phyloP scores from a whole-genome alignment of 2,329 filamentous ascomycete species.

The Colletotrichum tropicale region DNA sequence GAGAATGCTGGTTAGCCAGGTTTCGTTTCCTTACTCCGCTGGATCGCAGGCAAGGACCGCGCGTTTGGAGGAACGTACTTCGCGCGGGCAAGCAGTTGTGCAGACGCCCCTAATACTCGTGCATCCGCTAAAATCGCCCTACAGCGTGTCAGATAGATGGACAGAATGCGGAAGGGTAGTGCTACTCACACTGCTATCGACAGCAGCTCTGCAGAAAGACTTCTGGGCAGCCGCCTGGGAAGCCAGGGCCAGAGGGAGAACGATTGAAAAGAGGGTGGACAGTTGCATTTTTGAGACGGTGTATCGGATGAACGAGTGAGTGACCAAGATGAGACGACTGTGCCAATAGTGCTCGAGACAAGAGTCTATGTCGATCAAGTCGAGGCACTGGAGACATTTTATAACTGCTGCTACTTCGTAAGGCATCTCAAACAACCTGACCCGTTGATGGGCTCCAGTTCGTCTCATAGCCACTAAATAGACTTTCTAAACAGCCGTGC shows the following conservation, averaged over 20 bases:
- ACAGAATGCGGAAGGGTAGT: not conserved
- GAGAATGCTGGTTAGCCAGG: not conserved
- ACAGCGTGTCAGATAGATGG: fast-evolving
- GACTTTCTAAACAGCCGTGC: not conserved
- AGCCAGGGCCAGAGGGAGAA: not conserved
- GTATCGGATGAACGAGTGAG: not conserved
- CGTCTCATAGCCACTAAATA: not conserved
- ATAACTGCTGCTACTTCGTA: not conserved
- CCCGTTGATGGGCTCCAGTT: not conserved
- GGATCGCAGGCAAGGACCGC: fast-evolving
- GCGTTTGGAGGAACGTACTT: not conserved
- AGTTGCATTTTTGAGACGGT: not conserved
- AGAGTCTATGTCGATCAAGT: not conserved
- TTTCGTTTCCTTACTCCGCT: not conserved
- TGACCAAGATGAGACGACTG: not conserved
- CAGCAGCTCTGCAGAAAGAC: not conserved
- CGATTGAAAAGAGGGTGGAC: not conserved
- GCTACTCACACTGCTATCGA: not conserved
- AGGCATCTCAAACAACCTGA: not conserved
- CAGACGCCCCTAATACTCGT: not conserved
- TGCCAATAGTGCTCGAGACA: not conserved
- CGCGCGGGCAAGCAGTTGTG: not conserved
- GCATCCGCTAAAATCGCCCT: not conserved
- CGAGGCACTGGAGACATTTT: not conserved
- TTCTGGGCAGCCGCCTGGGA: not conserved